phyloP scores from a whole-genome alignment of 768 basidiomycete species.

The Tylopilus sp. region DNA sequence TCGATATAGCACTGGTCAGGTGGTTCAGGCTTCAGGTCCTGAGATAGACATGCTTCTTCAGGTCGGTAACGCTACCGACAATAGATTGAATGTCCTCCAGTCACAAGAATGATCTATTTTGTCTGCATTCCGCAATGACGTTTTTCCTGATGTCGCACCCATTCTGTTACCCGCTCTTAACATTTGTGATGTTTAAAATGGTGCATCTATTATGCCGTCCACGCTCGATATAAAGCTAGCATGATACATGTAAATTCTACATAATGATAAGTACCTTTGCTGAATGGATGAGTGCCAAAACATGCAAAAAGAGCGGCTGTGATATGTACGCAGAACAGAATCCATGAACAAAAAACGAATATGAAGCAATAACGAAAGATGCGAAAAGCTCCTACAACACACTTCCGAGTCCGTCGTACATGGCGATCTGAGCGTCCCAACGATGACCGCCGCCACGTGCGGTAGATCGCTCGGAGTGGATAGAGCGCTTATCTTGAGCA shows the following conservation, averaged over 20 bases:
- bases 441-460: slow-evolving; percentile 17
- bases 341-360: slow-evolving; percentile 13
- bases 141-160: background rate
- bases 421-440: slow-evolving; percentile 25
- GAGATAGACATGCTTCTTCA: background rate
- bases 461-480: slow-evolving; percentile 24
- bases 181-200: slow-evolving; percentile 2
- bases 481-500: slow-evolving; percentile 30
- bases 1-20: background rate
- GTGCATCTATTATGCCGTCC: slow-evolving; percentile 6
- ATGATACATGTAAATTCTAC: slow-evolving; percentile 29
- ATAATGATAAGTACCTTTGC: slow-evolving; percentile 23
- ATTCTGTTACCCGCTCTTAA: background rate
- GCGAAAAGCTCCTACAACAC: slow-evolving; percentile 17
- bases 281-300: slow-evolving; percentile 8
- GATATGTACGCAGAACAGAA: slow-evolving; percentile 14
- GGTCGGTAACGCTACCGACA: background rate
- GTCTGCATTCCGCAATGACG: background rate
- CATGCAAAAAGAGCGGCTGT: slow-evolving; percentile 10
- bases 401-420: slow-evolving; percentile 32
- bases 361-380: slow-evolving; percentile 17
- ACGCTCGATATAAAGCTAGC: slow-evolving; percentile 14
- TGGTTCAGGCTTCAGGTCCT: background rate
- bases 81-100: background rate
- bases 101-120: background rate